These are phyloP conservation scores for Verticillium zaregamsianum DNA, from an alignment of 2,329 filamentous ascomycete species.

Conservation along the genomic window DNA sequence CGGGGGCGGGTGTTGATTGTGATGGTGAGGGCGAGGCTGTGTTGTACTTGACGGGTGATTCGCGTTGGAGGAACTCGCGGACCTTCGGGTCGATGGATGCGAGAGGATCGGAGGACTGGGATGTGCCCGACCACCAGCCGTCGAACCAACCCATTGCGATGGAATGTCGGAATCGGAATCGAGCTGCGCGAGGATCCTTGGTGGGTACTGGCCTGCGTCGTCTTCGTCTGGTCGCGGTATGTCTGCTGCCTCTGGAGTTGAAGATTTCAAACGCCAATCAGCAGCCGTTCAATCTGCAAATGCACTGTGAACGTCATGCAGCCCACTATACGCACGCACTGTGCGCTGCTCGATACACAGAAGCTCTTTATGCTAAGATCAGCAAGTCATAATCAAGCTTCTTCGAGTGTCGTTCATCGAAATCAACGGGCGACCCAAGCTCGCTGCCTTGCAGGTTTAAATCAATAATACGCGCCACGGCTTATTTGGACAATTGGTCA, in stretches of 20 bases:
- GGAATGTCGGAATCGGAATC: not conserved
- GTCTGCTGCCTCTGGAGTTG: not conserved
- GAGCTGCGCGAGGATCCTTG: not conserved
- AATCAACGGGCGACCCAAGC: no score
- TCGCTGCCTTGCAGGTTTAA: no score
- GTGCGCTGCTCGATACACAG: not conserved
- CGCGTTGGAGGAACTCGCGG: slow-evolving; percentile 78
- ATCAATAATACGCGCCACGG: no score
- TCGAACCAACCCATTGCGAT: slow-evolving; percentile 54
- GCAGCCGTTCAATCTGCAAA: not conserved
- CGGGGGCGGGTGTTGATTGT: not conserved
- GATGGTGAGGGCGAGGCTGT: slow-evolving; percentile 3
- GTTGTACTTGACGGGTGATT: slow-evolving; percentile 69
- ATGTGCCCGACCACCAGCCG: slow-evolving; percentile 43
- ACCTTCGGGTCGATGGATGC: slow-evolving; percentile 77
- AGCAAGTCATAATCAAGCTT: no score
- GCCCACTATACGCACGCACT: not conserved
- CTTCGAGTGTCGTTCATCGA: no score
- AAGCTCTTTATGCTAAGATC: no score
- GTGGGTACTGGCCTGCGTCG: not conserved
- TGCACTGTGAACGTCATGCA: not conserved
- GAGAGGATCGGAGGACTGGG: slow-evolving; percentile 52
- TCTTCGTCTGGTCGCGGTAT: not conserved
- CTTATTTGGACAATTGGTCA: no score
- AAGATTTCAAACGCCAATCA: not conserved